A percentile compares a stretch with the other conserved stretches of the same genome.
Evolutionary conservation across 2,329 filamentous ascomycete species (phyloP).

Genomic region (Colletotrichum lentis): DNA sequence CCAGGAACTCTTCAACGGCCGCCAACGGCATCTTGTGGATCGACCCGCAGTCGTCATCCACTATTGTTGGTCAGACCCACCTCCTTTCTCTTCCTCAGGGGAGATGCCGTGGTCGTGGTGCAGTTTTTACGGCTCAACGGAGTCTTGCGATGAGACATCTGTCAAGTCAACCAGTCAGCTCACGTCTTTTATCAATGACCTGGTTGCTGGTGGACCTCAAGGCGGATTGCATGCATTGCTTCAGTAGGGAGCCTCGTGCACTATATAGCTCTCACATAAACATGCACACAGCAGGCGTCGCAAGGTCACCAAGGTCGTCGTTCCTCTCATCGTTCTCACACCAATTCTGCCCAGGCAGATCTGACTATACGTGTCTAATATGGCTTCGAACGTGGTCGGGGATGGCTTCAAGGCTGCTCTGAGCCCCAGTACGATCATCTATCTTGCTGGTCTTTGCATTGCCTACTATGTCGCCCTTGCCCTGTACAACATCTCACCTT

Average conservation of each 20-base stretch:
- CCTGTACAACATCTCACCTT: constrained; percentile 32
- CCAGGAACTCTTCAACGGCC: constrained; percentile 9
- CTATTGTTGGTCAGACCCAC: neutral
- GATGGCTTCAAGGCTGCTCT: constrained; percentile 20
- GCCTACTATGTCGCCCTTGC: constrained; percentile 21
- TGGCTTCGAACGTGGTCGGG: constrained; percentile 19
- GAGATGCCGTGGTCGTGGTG: constrained; percentile 6
- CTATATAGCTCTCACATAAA: constrained; percentile 27
- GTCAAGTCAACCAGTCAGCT: constrained; percentile 14
- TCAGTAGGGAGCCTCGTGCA: neutral
- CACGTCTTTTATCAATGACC: constrained; percentile 22
- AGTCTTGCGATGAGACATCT: neutral
- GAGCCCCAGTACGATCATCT: constrained; percentile 23
- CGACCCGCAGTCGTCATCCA: constrained; percentile 7
- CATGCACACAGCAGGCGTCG: constrained; percentile 6
- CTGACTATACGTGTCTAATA: constrained; percentile 5
- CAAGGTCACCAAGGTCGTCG: constrained; percentile 1
- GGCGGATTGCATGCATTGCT: neutral
- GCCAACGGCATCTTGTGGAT: constrained; percentile 14
- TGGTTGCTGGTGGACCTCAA: constrained; percentile 11
- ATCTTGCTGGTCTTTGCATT: constrained; percentile 19
- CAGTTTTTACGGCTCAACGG: constrained; percentile 5
- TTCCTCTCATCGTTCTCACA: neutral
- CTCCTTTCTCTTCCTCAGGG: constrained; percentile 7
- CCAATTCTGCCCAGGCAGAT: constrained; percentile 8